These are phyloP conservation scores for Stylosanthes scabra DNA, from an alignment of 331 rosid genomes.

Conservation along the genomic window DNA sequence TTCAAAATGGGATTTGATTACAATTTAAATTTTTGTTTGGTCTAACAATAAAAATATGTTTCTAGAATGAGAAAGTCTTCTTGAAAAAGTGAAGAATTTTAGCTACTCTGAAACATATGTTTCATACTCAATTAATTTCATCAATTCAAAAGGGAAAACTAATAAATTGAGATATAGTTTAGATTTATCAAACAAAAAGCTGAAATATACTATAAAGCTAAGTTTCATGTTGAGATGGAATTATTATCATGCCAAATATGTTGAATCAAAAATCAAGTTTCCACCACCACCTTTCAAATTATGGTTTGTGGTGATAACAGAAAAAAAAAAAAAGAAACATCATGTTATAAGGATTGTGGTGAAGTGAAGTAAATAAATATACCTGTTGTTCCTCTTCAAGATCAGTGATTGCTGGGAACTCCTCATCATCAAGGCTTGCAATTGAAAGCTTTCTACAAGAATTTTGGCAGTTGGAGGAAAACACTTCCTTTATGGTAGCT, in stretches of 20 bases:
- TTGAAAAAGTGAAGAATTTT: too few species aligned
- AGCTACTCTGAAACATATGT: too few species aligned
- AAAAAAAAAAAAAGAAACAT: neutral
- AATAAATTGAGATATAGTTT: too few species aligned
- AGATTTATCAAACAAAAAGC: neutral
- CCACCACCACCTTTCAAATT: neutral
- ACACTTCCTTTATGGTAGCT: slow-evolving; percentile 65
- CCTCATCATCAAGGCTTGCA: slow-evolving; percentile 64
- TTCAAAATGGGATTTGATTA: neutral
- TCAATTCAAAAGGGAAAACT: too few species aligned
- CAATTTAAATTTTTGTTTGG: neutral
- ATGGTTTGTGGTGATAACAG: neutral
- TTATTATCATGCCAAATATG: neutral
- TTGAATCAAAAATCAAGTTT: neutral
- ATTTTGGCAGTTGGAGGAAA: slow-evolving; percentile 48
- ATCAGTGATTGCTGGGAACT: slow-evolving; percentile 48
- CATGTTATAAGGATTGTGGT: neutral
- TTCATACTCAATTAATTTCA: too few species aligned
- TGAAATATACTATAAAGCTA: too few species aligned
- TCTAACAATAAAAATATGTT: too few species aligned
- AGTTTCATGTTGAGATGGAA: neutral
- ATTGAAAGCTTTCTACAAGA: slow-evolving; percentile 43
- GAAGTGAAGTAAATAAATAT: neutral
- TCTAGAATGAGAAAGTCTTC: too few species aligned
- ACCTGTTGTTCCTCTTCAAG: slow-evolving; percentile 79